Evolutionary conservation across 192 early-diverging fungal genomes (phyloP).

Genomic region (Coemansia sp.): DNA sequence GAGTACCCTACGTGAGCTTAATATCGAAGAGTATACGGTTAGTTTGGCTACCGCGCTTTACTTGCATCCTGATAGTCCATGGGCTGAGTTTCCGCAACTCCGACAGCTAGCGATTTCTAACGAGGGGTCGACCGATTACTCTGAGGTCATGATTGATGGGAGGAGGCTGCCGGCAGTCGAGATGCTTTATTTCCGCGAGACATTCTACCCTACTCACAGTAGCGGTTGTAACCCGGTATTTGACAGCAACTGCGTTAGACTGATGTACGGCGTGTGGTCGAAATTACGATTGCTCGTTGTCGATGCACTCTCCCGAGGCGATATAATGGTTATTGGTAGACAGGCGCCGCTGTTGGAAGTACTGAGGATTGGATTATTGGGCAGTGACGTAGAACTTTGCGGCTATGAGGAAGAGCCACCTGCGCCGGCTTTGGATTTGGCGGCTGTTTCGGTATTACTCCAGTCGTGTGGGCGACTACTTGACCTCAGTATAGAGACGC

Average conservation of each 20-base stretch:
- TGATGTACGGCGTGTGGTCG: constrained; percentile 14
- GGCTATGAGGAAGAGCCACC: constrained; percentile 10
- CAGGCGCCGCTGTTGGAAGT: constrained; percentile 19
- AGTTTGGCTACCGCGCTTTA: constrained; percentile 3
- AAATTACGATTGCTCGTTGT: constrained; percentile 17
- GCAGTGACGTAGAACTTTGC: constrained; percentile 17
- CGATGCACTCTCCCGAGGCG: constrained; percentile 22
- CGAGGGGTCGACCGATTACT: background rate
- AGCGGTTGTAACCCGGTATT: constrained; percentile 13
- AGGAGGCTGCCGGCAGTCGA: constrained; percentile 9
- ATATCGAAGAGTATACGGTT: constrained; percentile 19
- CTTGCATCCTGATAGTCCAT: background rate
- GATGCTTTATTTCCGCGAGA: constrained; percentile 30
- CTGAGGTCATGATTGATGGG: constrained; percentile 10
- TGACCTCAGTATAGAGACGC: constrained; percentile 30
- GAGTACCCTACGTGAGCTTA: constrained; percentile 22
- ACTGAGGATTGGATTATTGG: constrained; percentile 28
- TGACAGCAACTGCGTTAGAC: background rate
- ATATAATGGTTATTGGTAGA: constrained; percentile 7
- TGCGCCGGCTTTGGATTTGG: constrained; percentile 4
- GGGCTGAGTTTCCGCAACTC: constrained; percentile 13
- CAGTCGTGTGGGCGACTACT: constrained; percentile 11
- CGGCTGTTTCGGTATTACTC: background rate
- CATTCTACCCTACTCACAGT: constrained; percentile 11
- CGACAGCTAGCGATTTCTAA: constrained; percentile 30